phyloP scores from a whole-genome alignment of 208 protist species.

The Porcisia hertigi region DNA sequence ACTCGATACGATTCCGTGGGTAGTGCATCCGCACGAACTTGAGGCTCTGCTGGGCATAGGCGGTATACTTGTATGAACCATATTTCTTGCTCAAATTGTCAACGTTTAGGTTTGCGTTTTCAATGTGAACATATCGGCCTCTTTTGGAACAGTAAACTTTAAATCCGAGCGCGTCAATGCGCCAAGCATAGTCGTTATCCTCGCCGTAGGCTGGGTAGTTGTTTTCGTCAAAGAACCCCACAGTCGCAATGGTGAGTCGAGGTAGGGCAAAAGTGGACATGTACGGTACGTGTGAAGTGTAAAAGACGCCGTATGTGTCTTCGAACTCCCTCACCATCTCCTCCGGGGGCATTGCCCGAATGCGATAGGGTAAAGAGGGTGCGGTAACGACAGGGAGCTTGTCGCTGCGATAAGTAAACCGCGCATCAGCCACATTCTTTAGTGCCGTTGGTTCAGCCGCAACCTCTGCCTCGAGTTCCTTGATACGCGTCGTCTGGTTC shows the following conservation, averaged over 20 bases:
- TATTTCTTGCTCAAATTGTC: background rate
- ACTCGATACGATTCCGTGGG: constrained; percentile 22
- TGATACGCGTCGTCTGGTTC: constrained; percentile 8
- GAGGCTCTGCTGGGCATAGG: background rate
- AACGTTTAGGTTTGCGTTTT: constrained; percentile 22
- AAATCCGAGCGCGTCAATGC: constrained; percentile 34
- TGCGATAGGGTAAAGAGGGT: constrained; percentile 40
- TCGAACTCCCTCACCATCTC: constrained; percentile 22
- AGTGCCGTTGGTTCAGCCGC: constrained; percentile 9
- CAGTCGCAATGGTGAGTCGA: constrained; percentile 42
- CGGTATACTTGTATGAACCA: constrained; percentile 17
- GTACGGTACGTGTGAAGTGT: constrained; percentile 8
- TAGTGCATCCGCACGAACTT: constrained; percentile 32
- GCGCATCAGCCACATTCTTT: background rate
- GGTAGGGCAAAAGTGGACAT: constrained; percentile 40
- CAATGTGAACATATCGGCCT: constrained; percentile 25
- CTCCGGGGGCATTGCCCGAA: constrained; percentile 29
- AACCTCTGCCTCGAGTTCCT: constrained; percentile 18
- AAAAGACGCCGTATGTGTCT: constrained; percentile 35
- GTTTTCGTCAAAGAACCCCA: constrained; percentile 63
- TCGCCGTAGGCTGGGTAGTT: constrained; percentile 59
- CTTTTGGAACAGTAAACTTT: constrained; percentile 7
- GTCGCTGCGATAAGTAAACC: constrained; percentile 23
- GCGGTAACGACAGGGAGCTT: constrained; percentile 26
- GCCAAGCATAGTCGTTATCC: constrained; percentile 46